Conservation (phyloP, 1,139 yeast genomes). For the Yamadazyma trypodendri region DNA sequence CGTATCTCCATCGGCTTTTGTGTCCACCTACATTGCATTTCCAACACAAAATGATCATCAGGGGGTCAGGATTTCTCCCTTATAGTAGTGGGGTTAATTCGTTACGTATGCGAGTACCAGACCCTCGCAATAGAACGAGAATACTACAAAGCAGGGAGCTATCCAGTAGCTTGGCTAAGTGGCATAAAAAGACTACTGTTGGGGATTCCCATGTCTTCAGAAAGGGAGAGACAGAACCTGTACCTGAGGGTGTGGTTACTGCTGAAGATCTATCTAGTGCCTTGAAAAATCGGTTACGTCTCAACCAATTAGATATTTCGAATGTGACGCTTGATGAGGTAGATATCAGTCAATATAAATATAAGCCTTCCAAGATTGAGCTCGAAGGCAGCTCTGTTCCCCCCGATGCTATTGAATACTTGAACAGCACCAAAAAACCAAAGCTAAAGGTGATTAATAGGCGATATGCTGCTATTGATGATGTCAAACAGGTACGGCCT, state of each 20-base stretch:
- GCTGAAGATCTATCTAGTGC: slow-evolving; percentile 13
- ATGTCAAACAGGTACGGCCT: slow-evolving; percentile 20
- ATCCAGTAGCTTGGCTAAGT: too few relatives aligned
- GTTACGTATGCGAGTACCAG: neutral
- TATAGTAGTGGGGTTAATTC: neutral
- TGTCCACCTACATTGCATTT: neutral
- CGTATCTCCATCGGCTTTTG: neutral
- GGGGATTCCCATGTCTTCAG: neutral
- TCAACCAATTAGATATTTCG: slow-evolving; percentile 10
- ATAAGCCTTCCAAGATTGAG: slow-evolving; percentile 1
- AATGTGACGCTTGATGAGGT: slow-evolving; percentile 7
- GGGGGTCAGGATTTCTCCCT: too few relatives aligned
- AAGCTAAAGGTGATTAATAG: slow-evolving; percentile 4
- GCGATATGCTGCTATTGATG: slow-evolving; percentile 9
- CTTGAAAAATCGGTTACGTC: slow-evolving; percentile 10
- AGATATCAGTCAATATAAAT: slow-evolving; percentile 3
- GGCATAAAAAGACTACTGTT: neutral
- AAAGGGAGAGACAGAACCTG: neutral
- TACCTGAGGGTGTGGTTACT: slow-evolving; percentile 1
- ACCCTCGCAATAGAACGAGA: too few relatives aligned
- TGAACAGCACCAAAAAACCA: slow-evolving; percentile 3
- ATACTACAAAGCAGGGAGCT: too few relatives aligned
- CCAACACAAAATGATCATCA: neutral
- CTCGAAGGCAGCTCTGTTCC: slow-evolving; percentile 4
- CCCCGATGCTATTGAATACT: slow-evolving; percentile 6